A percentile compares a stretch with the other conserved stretches of the same genome.
These are phyloP conservation scores for Aspergillus funiculosus DNA, from an alignment of 495 filamentous ascomycete genomes.

Conservation along the genomic window DNA sequence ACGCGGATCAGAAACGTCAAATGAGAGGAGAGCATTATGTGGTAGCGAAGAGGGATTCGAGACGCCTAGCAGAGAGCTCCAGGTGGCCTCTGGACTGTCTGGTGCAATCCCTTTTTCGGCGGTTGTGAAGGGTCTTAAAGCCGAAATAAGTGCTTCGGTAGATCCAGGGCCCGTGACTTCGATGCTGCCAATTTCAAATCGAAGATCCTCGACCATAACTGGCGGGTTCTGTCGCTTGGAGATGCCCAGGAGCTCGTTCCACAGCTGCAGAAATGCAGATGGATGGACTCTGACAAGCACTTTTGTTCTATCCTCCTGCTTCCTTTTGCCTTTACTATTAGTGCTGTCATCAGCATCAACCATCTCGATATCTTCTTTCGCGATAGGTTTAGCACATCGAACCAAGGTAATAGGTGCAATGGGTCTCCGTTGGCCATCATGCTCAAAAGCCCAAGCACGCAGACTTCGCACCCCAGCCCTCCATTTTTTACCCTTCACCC, in stretches of 20 bases:
- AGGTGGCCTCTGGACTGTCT: conserved; percentile 49
- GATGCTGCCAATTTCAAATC: conserved; percentile 93
- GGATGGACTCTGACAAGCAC: conserved; percentile 78
- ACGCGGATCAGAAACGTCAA: conserved; percentile 73
- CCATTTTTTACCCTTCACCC: conserved; percentile 65
- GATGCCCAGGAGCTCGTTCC: conserved; percentile 66
- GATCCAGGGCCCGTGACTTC: conserved; percentile 79
- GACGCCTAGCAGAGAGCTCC: conserved; percentile 59
- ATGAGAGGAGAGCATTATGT: conserved; percentile 61
- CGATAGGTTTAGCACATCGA: conserved; percentile 48
- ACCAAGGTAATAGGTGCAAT: conserved; percentile 77
- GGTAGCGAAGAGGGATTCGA: conserved; percentile 77
- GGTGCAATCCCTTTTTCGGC: conserved; percentile 20
- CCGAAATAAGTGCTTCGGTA: conserved; percentile 69
- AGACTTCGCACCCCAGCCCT: conserved; percentile 63
- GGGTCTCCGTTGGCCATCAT: conserved; percentile 42
- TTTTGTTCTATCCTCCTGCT: conserved; percentile 48
- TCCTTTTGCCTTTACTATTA: conserved; percentile 17
- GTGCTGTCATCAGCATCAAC: conserved; percentile 21
- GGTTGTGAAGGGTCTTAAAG: conserved; percentile 53
- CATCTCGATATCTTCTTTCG: conserved; percentile 39
- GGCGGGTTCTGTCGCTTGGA: conserved; percentile 65
- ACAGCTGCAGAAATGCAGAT: conserved; percentile 78
- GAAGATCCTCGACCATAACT: conserved; percentile 78
- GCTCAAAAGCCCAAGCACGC: conserved; percentile 60